Evolutionary conservation across 2,329 filamentous ascomycete genomes (phyloP), one percentile per base, ranked within the genome.

Genomic region (Epichloe uncinata): DNA sequence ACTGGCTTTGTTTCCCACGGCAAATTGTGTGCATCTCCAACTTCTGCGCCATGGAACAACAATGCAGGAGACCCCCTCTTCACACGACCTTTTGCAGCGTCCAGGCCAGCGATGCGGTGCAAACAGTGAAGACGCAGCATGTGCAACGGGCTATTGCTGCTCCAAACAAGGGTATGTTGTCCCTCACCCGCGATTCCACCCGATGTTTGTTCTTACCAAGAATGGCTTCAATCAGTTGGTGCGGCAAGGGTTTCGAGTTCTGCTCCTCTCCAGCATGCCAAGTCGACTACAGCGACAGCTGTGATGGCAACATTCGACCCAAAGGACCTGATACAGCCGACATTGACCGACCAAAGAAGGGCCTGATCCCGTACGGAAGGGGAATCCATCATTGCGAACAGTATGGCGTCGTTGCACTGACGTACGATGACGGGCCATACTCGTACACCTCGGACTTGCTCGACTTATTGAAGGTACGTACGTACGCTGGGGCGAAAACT

Each of bases 211-310:
- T 41, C 4, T 1, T 47, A 20, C 5, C 20, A 8, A 4, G 6
- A 11, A 9, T n/a, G 1, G 2, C 42, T n/a, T 5, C 7, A 6
- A 30, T 2, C n/a, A 75, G 73, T 42, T 80, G 73, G 69, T 81
- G 78, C 54, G 78, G 78, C 45, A 69, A 61, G n/a, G 70, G 67
- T 4, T 60, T 60, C 11, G 71, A 75, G 2, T 79, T 81, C 63
- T 84, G 81, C 64, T 70, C 71, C 33, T 73, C 78, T 18, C 81
- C 81, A 2, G 73, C 79, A 48, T 84, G 81, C 58, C 72, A 78
- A 59, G 77, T 81, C 57, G 64, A 73, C 55, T 81, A 77, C 55
- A 78, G 78, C n/a, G 70, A 78, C 18, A 73, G 65, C 4, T 84
- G 81, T 55, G 79, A 82, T 55, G 79, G 74, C 48, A 82, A 82